Base-by-base conservation (phyloP, 768 basidiomycete genomes). In the Erythrobasidium yunnanense region DNA sequence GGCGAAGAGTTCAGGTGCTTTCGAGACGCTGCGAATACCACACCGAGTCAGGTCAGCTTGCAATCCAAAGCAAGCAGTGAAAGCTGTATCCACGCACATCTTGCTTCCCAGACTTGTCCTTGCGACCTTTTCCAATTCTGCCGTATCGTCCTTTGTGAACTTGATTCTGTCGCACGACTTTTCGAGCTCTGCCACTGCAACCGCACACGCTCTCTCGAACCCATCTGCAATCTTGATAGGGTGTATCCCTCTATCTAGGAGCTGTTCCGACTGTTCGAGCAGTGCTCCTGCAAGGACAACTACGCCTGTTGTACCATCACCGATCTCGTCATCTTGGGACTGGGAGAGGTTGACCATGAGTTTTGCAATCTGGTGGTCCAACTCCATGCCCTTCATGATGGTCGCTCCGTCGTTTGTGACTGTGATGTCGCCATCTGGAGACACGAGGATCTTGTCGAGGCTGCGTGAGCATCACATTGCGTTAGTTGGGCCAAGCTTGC, bases 371-470 rank as follows among this genome's bases (percentile, higher is more conserved):
- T 93, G 93, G 75, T 99, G 93, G 74, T 97, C 93, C 55, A 97
- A 92, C 69, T 72, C 47, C 66, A 66, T 60, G 7, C 55, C 55
- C 18, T 60, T 52, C 65, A 99, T 80, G 71, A 99, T 99, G 23
- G 95, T 99, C 4, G 95, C 95, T 54, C 95, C 95, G 77, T 99
- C 95, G 78, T 99, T 99, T 15, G 95, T 97, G 35, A 97, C 93
- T 32, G 92, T 97, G 73, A 99, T 97, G 73, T 99, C 95, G 53
- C 95, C 95, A 80, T 97, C 95, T 22, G 69, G 67, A 29, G 88
- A 90, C 71, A 91, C 90, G 72, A 91, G 82, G 73, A 91, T 90
- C 82, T 91, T 91, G 80, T 91, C 89, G 53, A 96, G 83, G 47
- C 93, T 90, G 32, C 51, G 81, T n/a, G n/a, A n/a, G n/a, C n/a